Base-by-base conservation (phyloP, 2,329 filamentous ascomycete genomes). In the Fusarium multiceps region DNA sequence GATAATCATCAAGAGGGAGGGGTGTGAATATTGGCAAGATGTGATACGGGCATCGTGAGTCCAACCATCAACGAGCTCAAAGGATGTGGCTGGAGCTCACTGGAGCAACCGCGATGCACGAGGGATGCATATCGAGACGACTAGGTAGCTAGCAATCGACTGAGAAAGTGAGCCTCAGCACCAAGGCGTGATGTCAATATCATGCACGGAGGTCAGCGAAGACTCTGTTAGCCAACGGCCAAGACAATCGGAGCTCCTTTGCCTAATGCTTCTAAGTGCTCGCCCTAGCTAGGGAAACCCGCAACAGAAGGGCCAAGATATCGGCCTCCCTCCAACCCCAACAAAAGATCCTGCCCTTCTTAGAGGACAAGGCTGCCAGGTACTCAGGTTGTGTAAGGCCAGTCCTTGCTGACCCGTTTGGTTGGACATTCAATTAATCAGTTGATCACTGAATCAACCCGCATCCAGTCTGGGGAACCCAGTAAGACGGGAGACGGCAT, bases 51-150 rank as follows among this genome's bases (percentile, higher is more conserved):
- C 58, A 74, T 71, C 59, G 65, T 65, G 58, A 71, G 64, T 71
- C 59, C 64, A 64, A 72, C 55, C 63, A 63, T 55, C 55, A 60
- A 63, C 56, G 63, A 66, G 60, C 42, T 62, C 27, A 49, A 56
- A 59, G 55, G 60, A 75, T 75, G 74, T 75, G 74, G 74, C 74
- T 75, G 62, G 48, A 74, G 70, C 69, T 75, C 72, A 72, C 72
- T 74, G 65, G 73, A 74, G 72, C 71, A 69, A 74, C 63, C 55
- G 45, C 53, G 50, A 46, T 54, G 64, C 69, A 73, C 59, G 71
- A 50, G 57, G 53, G 60, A 49, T 63, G 68, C 60, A 66, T 46
- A 49, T 58, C 30, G 43, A 62, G 57, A 69, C 37, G 49, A 41
- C 51, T 58, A 45, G 51, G 57, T 34, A 56, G 48, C 47, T 63